A percentile compares a stretch with the other conserved stretches of the same genome.
phyloP scores from a whole-genome alignment of 495 filamentous ascomycete genomes.

The Gamarada debralockiae region DNA sequence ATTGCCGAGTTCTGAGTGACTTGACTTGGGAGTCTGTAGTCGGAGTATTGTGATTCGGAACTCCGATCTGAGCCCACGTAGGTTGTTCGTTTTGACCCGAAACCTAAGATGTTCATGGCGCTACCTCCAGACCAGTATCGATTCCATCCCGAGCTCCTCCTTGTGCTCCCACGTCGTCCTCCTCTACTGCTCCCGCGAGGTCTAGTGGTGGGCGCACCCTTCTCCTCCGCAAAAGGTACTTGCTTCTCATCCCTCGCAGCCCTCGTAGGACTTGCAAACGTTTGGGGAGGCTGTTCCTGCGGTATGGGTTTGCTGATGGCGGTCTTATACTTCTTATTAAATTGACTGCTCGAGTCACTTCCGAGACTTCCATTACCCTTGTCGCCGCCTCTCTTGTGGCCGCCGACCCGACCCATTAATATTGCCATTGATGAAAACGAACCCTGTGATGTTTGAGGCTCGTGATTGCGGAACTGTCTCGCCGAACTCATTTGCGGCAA shows the following conservation, averaged over 20 bases:
- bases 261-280: conserved; percentile 16
- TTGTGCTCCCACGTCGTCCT: conserved; percentile 29
- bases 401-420: conserved; percentile 41
- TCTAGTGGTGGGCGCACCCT: conserved; percentile 2
- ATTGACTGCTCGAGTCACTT: conserved; percentile 46
- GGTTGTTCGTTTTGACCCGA: conserved; percentile 40
- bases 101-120: conserved; percentile 46
- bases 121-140: conserved; percentile 57
- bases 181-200: conserved; percentile 12
- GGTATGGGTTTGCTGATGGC: conserved; percentile 51
- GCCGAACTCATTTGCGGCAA: conserved; percentile 32
- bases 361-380: conserved; percentile 35
- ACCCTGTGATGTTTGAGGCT: conserved; percentile 38
- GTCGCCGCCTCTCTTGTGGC: conserved; percentile 38
- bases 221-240: conserved; percentile 35
- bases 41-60: conserved; percentile 46
- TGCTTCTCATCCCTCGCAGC: conserved; percentile 34
- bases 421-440: conserved; percentile 55
- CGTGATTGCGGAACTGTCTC: conserved; percentile 42
- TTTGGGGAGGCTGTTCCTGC: conserved; percentile 23
- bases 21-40: conserved; percentile 38
- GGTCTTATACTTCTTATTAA: conserved; percentile 48
- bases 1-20: conserved; percentile 49
- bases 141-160: conserved; percentile 57
- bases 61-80: conserved; percentile 38